Evolutionary conservation across 2,329 filamentous ascomycete genomes (phyloP).

Genomic region (Xylaria sp.): DNA sequence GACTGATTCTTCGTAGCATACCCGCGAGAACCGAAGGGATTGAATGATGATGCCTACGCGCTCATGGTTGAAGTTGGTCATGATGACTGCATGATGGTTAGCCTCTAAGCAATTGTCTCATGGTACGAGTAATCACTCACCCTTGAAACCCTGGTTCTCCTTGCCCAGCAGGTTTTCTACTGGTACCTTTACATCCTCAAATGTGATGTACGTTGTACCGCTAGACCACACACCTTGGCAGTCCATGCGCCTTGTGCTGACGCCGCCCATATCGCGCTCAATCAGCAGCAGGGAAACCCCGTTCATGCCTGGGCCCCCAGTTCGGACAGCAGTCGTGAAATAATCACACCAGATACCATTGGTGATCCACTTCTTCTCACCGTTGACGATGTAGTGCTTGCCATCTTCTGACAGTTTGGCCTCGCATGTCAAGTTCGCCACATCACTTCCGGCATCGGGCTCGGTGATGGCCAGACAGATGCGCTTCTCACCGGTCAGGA

Average conservation of each 20-base stretch:
- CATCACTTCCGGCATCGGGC: constrained; percentile 93
- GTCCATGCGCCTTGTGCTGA: constrained; percentile 95
- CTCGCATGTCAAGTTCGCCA: constrained; percentile 94
- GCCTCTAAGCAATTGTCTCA: background rate
- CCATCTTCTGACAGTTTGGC: constrained; percentile 94
- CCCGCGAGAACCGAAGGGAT: constrained; percentile 91
- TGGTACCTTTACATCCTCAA: constrained; percentile 98
- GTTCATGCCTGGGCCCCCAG: constrained; percentile 89
- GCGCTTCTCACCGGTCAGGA: constrained; percentile 91
- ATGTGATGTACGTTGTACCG: constrained; percentile 96
- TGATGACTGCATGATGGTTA: constrained; percentile 73
- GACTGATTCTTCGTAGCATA: constrained; percentile 96
- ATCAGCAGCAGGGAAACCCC: constrained; percentile 92
- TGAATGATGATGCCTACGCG: constrained; percentile 99
- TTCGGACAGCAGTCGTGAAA: constrained; percentile 96
- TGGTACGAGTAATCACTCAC: constrained; percentile 52
- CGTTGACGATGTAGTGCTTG: constrained; percentile 99
- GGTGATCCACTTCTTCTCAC: constrained; percentile 99
- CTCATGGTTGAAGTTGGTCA: constrained; percentile 99
- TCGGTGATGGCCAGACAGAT: constrained; percentile 98
- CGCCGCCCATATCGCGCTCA: constrained; percentile 84
- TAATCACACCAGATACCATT: constrained; percentile 98
- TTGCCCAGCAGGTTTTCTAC: constrained; percentile 99
- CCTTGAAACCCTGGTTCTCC: constrained; percentile 96
- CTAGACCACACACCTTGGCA: constrained; percentile 97